Base-by-base conservation (phyloP, 768 basidiomycete genomes). In the Termitomyces bulborhizus region DNA sequence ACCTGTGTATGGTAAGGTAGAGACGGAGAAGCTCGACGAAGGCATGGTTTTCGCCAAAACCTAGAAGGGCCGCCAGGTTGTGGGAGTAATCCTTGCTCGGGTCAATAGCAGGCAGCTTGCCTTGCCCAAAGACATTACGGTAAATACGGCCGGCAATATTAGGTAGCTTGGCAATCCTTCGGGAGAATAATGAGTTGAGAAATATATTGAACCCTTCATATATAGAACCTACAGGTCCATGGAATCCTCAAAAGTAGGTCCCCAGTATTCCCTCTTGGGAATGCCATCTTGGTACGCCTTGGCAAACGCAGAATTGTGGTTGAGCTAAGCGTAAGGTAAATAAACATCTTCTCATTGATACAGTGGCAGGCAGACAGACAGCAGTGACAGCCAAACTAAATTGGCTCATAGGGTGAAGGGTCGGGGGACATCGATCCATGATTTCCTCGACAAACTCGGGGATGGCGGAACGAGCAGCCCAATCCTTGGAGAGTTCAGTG, bases 371-470 rank as follows among this genome's bases (percentile, higher is more conserved):
- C 24, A 12, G 21, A 72, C 82, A 43, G 68, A 90, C 88, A 31
- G 96, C 94, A 61, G 95, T 98, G 63, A 96, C 92, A 56, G 95
- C 95, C 67, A 97, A 76, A 69, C 88, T 89, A 76, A 98, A 97
- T 75, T 98, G 96, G 72, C 90, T 93, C 96, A 98, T 98, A 60
- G 96, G 96, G 71, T 98, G 96, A 44, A 98, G 82, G 15, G 93
- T 95, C 49, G 89, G 86, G 18, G 90, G 90, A 73, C 90, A 93
- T 70, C 93, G 75, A 76, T 98, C 96, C 50, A 98, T 82, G 63
- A 97, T 82, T 66, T 97, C 94, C 72, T 98, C 94, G n/a, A 98
- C 89, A 63, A 96, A 95, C 57, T 89, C 86, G 44, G 95, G 94
- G 59, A 98, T 84, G 45, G 86, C 81, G 40, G 93, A 85, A 60